These are phyloP conservation scores for Penicillium janthinellum DNA, from an alignment of 2,329 filamentous ascomycete species.

Conservation along the genomic window DNA sequence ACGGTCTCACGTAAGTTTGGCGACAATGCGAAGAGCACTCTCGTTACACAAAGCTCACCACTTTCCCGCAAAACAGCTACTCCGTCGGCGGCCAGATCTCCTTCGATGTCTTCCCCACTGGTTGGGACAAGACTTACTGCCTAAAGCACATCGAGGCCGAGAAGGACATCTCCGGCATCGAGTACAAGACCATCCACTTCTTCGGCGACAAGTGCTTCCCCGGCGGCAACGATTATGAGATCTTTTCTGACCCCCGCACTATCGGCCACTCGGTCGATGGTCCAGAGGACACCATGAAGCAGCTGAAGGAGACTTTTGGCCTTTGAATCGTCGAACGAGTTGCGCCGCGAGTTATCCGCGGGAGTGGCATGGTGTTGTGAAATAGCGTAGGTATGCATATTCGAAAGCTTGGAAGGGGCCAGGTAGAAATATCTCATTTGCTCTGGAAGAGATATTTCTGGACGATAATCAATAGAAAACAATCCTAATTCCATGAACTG, in stretches of 20 bases:
- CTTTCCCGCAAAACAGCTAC: constrained; percentile 57
- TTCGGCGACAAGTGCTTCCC: constrained; percentile 93
- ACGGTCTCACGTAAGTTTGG: constrained; percentile 77
- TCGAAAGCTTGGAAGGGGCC: background rate
- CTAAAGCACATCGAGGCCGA: constrained; percentile 83
- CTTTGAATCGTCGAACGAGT: constrained; percentile 47
- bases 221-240: constrained; percentile 96
- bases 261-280: constrained; percentile 80
- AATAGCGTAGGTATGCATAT: constrained; percentile 20
- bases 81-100: constrained; percentile 97
- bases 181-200: constrained; percentile 91
- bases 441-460: background rate
- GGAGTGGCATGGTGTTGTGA: constrained; percentile 13
- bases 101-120: constrained; percentile 94
- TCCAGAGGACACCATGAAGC: constrained; percentile 78
- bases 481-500: constrained; percentile 8
- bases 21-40: background rate
- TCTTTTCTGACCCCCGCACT: constrained; percentile 78
- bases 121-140: constrained; percentile 99
- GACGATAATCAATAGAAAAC: constrained; percentile 4
- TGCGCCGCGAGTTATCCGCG: background rate
- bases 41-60: constrained; percentile 11
- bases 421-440: background rate
- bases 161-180: constrained; percentile 62
- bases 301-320: constrained; percentile 79